Percentiles rank a stretch among this genome's conserved stretches.
phyloP scores from a whole-genome alignment of 257 asterid species.

The Solanum phureja region DNA sequence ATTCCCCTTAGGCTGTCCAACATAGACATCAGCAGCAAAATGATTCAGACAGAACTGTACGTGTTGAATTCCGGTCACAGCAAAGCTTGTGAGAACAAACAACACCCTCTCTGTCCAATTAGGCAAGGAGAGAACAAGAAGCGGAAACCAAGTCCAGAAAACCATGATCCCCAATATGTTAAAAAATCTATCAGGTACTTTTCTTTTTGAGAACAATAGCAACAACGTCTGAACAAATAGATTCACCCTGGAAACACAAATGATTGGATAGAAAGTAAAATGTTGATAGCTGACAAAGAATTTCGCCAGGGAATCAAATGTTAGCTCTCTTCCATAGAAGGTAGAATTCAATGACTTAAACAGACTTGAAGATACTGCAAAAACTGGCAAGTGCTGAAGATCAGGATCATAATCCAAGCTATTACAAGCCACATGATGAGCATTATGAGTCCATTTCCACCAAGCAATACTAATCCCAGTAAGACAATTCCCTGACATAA shows the following conservation, averaged over 20 bases:
- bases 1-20: slow-evolving; percentile 64
- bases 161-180: slow-evolving; percentile 61
- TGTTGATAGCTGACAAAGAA: slow-evolving; percentile 73
- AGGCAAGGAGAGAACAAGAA: slow-evolving; percentile 53
- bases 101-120: slow-evolving; percentile 51
- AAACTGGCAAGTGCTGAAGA: slow-evolving; percentile 79
- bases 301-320: slow-evolving; percentile 46
- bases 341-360: slow-evolving; percentile 41
- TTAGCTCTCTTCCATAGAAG: slow-evolving; percentile 56
- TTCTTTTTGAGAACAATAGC: slow-evolving; percentile 48
- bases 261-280: slow-evolving; percentile 54
- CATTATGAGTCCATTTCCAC: slow-evolving; percentile 98
- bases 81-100: slow-evolving; percentile 50
- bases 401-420: slow-evolving; percentile 93
- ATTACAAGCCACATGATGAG: slow-evolving; percentile 73
- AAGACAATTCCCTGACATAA: slow-evolving; percentile 66
- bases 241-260: slow-evolving; percentile 61
- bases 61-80: slow-evolving; percentile 58
- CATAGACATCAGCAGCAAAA: slow-evolving; percentile 64
- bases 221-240: slow-evolving; percentile 65
- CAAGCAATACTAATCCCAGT: slow-evolving; percentile 95
- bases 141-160: slow-evolving; percentile 92
- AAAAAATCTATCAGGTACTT: slow-evolving; percentile 49
- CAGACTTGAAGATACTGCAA: slow-evolving; percentile 51
- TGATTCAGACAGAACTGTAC: slow-evolving; percentile 79